A percentile compares a stretch with the other conserved stretches of the same genome.
Conservation (phyloP, 2,329 filamentous ascomycete species). For the Madurella fahalii region DNA sequence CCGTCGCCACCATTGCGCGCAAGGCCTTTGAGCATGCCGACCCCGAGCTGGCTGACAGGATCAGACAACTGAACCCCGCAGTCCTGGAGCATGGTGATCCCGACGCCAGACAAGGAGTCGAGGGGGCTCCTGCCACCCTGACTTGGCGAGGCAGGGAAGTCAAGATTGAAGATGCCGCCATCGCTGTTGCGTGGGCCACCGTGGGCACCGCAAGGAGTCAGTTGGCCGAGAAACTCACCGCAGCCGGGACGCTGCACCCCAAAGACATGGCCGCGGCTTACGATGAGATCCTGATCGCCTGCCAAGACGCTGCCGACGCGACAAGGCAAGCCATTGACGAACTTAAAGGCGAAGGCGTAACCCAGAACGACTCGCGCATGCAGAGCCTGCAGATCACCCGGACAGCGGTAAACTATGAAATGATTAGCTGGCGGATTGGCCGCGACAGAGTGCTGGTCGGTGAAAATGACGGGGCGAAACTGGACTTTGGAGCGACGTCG, state of each 20-base stretch:
- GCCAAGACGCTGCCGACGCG: constrained; percentile 90
- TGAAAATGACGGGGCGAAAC: constrained; percentile 68
- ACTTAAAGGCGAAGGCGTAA: constrained; percentile 74
- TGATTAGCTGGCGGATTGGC: constrained; percentile 92
- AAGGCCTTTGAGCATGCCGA: constrained; percentile 71
- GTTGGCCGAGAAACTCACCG: constrained; percentile 46
- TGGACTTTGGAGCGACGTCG: constrained; percentile 44
- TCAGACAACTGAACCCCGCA: constrained; percentile 67
- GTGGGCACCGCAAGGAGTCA: constrained; percentile 54
- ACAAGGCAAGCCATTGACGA: constrained; percentile 93
- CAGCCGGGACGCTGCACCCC: constrained; percentile 42
- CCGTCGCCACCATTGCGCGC: constrained; percentile 73
- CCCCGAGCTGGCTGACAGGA: constrained; percentile 55
- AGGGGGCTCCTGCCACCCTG: constrained; percentile 62
- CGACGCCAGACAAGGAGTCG: constrained; percentile 47
- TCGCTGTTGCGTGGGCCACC: constrained; percentile 75
- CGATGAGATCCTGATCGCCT: constrained; percentile 83
- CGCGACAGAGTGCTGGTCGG: constrained; percentile 87
- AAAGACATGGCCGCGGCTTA: constrained; percentile 80
- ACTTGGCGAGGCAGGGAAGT: constrained; percentile 84
- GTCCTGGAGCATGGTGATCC: constrained; percentile 57
- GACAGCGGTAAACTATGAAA: constrained; percentile 88
- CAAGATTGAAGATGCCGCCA: constrained; percentile 86
- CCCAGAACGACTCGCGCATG: constrained; percentile 80
- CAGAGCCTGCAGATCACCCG: constrained; percentile 89